These are phyloP conservation scores for Thalia dealbata DNA, from an alignment of 176 grass and related monocot genomes.

Conservation along the genomic window DNA sequence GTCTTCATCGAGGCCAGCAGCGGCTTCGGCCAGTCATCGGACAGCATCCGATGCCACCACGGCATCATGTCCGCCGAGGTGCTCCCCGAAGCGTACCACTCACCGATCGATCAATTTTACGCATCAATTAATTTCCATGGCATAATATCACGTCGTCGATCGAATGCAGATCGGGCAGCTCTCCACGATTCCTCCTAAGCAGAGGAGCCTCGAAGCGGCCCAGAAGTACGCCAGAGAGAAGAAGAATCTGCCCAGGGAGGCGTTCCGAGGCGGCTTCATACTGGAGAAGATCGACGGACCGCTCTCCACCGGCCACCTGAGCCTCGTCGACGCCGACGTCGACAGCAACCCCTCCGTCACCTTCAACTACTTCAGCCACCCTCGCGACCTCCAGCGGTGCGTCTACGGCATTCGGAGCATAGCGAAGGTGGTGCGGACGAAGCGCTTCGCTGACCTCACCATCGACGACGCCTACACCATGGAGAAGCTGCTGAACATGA, in stretches of 20 bases:
- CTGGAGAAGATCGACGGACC: slow-evolving; percentile 19
- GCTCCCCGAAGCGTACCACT: too few species aligned
- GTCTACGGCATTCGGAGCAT: slow-evolving; percentile 33
- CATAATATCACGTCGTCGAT: too few species aligned
- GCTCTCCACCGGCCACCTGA: slow-evolving; percentile 5
- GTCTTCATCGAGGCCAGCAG: slow-evolving; percentile 85
- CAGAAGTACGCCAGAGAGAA: slow-evolving; percentile 45
- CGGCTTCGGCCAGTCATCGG: slow-evolving; percentile 69
- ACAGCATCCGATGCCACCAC: slow-evolving; percentile 69
- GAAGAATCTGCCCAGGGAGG: neutral
- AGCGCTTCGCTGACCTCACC: slow-evolving; percentile 42
- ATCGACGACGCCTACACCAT: slow-evolving; percentile 27
- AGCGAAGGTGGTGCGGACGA: slow-evolving; percentile 52
- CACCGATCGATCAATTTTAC: too few species aligned
- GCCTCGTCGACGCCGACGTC: slow-evolving; percentile 14
- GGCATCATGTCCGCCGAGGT: slow-evolving; percentile 93
- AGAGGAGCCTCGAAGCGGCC: slow-evolving; percentile 47
- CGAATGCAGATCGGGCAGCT: slow-evolving; percentile 63
- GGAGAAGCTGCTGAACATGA: slow-evolving; percentile 76
- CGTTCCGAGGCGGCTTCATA: slow-evolving; percentile 5
- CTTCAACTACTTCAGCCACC: slow-evolving; percentile 30
- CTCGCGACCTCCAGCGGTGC: slow-evolving; percentile 29
- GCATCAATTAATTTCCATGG: too few species aligned
- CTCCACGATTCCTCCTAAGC: slow-evolving; percentile 55
- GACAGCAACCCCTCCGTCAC: slow-evolving; percentile 16